These are phyloP conservation scores for Puccinellia tenuiflora DNA, from an alignment of 176 grass and related monocot genomes.

Conservation along the genomic window DNA sequence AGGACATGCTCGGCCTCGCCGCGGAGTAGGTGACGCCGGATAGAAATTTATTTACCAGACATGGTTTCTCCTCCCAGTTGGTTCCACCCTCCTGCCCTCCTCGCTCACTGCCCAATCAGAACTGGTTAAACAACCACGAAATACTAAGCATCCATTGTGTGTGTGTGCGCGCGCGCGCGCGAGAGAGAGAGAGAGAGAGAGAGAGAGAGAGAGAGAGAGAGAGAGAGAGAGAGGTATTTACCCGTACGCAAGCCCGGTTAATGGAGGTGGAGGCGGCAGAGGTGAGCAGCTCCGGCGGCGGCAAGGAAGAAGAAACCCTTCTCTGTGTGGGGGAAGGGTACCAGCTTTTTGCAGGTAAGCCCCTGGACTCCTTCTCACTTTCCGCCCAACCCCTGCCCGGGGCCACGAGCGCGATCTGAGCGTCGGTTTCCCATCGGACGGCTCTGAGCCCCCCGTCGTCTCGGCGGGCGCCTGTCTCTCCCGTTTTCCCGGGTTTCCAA, in stretches of 20 bases:
- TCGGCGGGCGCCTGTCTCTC: neutral
- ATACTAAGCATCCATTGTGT: neutral
- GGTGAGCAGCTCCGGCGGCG: neutral
- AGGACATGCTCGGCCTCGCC: neutral
- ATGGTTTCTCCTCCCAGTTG: neutral
- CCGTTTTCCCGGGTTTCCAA: neutral
- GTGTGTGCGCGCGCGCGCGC: neutral
- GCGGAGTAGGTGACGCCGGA: neutral
- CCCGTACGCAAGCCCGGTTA: no score
- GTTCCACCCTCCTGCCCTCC: neutral
- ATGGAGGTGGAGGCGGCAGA: neutral
- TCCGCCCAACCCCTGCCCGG: no score
- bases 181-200: no score
- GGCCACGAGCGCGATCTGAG: neutral
- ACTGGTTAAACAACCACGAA: neutral
- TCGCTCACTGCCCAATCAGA: neutral
- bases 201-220: neutral
- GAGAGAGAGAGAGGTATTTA: neutral
- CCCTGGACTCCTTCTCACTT: neutral
- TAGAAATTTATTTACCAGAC: conserved; percentile 16
- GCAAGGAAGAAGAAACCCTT: neutral
- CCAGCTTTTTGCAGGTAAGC: neutral
- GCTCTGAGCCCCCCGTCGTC: neutral
- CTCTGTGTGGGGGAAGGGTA: neutral
- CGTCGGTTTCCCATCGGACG: neutral